Percentiles rank a stretch among this genome's conserved stretches.
phyloP scores from a whole-genome alignment of 208 protist species.

The Trypanosoma mega region DNA sequence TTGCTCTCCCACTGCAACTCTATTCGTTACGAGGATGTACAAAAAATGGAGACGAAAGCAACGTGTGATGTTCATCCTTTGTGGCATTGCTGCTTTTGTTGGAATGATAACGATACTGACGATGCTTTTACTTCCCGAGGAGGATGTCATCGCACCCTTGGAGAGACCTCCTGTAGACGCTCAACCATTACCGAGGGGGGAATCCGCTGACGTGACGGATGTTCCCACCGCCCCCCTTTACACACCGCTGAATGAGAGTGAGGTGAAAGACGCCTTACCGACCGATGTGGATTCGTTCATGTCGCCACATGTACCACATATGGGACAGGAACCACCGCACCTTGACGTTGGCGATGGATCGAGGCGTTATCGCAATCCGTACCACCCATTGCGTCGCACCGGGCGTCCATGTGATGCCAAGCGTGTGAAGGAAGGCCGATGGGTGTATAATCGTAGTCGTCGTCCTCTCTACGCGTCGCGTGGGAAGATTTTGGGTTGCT shows the following conservation, averaged over 20 bases:
- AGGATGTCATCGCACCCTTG: too few species aligned
- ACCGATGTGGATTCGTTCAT: slow-evolving; percentile 4
- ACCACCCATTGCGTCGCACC: slow-evolving; percentile 13
- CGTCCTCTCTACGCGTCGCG: slow-evolving; percentile 1
- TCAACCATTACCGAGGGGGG: too few species aligned
- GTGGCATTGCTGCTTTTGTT: too few species aligned
- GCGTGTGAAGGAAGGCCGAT: slow-evolving; percentile 8
- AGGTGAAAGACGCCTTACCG: slow-evolving; percentile 1
- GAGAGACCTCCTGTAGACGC: too few species aligned
- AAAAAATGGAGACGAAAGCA: too few species aligned
- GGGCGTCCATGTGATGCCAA: slow-evolving; percentile 2
- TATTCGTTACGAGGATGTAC: too few species aligned
- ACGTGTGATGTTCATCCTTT: too few species aligned
- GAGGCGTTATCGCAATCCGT: slow-evolving; percentile 13
- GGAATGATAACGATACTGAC: too few species aligned
- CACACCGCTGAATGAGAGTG: neutral
- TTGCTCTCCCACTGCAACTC: too few species aligned
- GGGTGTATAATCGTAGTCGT: slow-evolving; percentile 19
- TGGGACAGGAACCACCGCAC: slow-evolving; percentile 9
- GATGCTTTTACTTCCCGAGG: too few species aligned
- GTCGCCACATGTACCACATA: slow-evolving; percentile 10
- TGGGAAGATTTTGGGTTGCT: slow-evolving; percentile 21
- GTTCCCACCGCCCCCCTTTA: neutral
- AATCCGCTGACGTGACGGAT: too few species aligned
- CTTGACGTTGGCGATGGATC: slow-evolving; percentile 11